Conservation (phyloP, 2,329 filamentous ascomycete species). For the Fusarium gaditjirri region DNA sequence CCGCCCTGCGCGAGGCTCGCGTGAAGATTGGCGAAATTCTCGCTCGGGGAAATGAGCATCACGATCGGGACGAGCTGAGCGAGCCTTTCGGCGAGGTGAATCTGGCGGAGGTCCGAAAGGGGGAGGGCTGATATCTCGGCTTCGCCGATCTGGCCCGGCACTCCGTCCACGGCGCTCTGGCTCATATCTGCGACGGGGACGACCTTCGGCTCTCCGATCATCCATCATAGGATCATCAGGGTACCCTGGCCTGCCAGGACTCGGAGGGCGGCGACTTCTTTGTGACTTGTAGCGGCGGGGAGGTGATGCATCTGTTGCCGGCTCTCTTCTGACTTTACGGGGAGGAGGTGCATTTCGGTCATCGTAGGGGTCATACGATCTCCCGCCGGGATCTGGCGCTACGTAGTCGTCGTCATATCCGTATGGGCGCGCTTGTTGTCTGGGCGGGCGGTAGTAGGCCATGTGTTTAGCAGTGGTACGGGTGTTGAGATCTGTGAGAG, state of each 20-base stretch:
- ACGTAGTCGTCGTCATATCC: conserved; percentile 43
- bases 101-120: conserved; percentile 34
- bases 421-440: conserved; percentile 39
- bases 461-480: conserved; percentile 26
- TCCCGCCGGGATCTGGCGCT: conserved; percentile 28
- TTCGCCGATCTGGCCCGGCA: conserved; percentile 24
- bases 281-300: conserved; percentile 41
- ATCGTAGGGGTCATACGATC: conserved; percentile 37
- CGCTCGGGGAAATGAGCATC: conserved; percentile 10
- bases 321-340: conserved; percentile 19
- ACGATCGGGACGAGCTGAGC: conserved; percentile 30
- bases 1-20: conserved; percentile 16
- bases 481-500: not conserved
- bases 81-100: conserved; percentile 30
- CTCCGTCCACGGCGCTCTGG: conserved; percentile 40
- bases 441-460: conserved; percentile 40
- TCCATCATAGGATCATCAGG: conserved; percentile 26
- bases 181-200: conserved; percentile 20
- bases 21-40: conserved; percentile 11
- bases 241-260: conserved; percentile 26
- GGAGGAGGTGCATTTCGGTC: conserved; percentile 19
- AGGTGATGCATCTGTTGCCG: conserved; percentile 18
- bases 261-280: conserved; percentile 33
- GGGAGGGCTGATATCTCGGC: conserved; percentile 29
- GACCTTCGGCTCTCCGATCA: conserved; percentile 16